phyloP scores from a whole-genome alignment of 306 rosid species.

The Gleditsia sinensis region DNA sequence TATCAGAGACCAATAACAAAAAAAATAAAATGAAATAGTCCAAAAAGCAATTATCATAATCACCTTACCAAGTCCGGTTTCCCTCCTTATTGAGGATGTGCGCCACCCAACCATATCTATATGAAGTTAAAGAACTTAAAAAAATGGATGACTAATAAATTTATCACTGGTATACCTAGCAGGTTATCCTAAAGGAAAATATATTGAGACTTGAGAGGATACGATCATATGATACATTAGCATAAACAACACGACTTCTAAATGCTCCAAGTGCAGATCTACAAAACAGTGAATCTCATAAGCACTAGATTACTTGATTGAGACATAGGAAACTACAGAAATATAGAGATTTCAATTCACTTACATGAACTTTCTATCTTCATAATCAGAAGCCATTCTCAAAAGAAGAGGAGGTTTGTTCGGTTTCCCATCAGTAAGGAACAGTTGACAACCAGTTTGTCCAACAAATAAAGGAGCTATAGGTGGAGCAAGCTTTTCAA shows the following conservation, averaged over 20 bases:
- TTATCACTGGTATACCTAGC: conserved; percentile 26
- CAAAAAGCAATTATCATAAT: conserved; percentile 35
- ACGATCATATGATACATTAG: conserved; percentile 97
- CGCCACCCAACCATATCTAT: conserved; percentile 99
- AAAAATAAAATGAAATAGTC: conserved; percentile 11
- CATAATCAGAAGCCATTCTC: conserved; percentile 92
- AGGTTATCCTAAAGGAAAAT: not conserved
- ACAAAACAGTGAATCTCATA: conserved; percentile 43
- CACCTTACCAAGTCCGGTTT: conserved; percentile 74
- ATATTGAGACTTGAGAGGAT: conserved; percentile 45
- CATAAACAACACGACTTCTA: conserved; percentile 71
- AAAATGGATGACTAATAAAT: conserved; percentile 26
- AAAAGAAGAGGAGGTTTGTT: conserved; percentile 86
- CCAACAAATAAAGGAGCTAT: conserved; percentile 84
- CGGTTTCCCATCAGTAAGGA: conserved; percentile 90
- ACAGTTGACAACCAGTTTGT: conserved; percentile 88
- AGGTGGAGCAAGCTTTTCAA: conserved; percentile 85
- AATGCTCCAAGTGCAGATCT: conserved; percentile 92
- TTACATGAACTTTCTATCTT: conserved; percentile 83
- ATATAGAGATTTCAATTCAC: conserved; percentile 32
- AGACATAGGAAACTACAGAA: not conserved
- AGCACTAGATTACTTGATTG: conserved; percentile 27
- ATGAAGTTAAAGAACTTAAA: conserved; percentile 49
- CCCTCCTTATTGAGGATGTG: conserved; percentile 95
- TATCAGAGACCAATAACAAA: conserved; percentile 21